phyloP scores from a whole-genome alignment of 1,284 basidiomycete genomes.

The Fomitiporia mediterranea region DNA sequence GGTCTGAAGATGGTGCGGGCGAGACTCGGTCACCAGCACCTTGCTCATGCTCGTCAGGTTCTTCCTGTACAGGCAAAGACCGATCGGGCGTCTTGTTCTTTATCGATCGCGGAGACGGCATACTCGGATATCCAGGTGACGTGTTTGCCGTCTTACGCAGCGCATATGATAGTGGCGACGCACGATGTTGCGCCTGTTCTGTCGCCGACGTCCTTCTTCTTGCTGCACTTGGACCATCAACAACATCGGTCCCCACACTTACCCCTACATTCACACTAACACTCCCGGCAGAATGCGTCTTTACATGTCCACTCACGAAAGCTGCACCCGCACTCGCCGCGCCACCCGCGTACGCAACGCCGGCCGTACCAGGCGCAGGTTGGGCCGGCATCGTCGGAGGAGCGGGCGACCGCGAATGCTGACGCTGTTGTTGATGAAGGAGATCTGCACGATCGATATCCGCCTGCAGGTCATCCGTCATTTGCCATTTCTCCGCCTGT shows the following conservation, averaged over 20 bases:
- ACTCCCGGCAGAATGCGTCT: conserved; percentile 3
- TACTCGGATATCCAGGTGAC: conserved; percentile 40
- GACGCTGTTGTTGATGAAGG: conserved; percentile 31
- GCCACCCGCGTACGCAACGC: conserved; percentile 50
- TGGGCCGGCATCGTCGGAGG: conserved; percentile 22
- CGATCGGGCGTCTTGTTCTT: conserved; percentile 62
- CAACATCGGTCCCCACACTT: not conserved
- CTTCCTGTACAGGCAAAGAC: conserved; percentile 73
- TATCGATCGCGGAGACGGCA: conserved; percentile 55
- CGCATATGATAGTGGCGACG: conserved; percentile 31
- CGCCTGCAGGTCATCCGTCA: conserved; percentile 63
- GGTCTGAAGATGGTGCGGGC: conserved; percentile 52
- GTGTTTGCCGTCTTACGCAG: conserved; percentile 40
- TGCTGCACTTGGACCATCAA: not conserved
- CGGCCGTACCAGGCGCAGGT: conserved; percentile 38
- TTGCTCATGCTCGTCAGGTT: conserved; percentile 49
- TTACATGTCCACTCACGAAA: conserved; percentile 12
- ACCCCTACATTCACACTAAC: not conserved
- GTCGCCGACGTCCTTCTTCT: conserved; percentile 21
- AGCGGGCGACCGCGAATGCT: conserved; percentile 6
- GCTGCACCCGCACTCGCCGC: conserved; percentile 30
- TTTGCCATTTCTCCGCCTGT: conserved; percentile 53
- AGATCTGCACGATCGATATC: conserved; percentile 59
- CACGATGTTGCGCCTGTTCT: conserved; percentile 27
- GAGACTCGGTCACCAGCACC: conserved; percentile 38